These are phyloP conservation scores for Amaranthus tricolor DNA, from an alignment of 179 eudicot genomes.

Conservation along the genomic window DNA sequence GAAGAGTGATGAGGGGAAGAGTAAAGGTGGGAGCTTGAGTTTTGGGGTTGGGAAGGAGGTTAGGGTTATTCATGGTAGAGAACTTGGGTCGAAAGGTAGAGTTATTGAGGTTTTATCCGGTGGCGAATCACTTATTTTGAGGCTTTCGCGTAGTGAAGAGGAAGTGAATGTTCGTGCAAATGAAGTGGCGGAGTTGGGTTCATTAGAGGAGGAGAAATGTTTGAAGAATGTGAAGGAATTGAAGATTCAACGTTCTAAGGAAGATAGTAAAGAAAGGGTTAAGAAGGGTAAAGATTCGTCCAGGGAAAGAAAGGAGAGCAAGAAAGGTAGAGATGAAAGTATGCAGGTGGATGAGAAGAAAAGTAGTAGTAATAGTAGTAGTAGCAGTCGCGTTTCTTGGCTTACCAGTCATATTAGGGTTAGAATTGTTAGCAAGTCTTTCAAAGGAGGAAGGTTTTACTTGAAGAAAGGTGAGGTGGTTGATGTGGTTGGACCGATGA, in stretches of 20 bases:
- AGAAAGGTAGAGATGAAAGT: conserved; percentile 37
- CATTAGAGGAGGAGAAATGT: conserved; percentile 65
- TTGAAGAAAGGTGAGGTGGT: conserved; percentile 77
- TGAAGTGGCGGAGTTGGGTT: conserved; percentile 67
- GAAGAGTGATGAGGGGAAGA: conserved; percentile 24
- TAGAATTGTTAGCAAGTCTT: conserved; percentile 59
- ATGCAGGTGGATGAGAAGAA: conserved; percentile 33
- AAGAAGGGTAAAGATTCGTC: conserved; percentile 25
- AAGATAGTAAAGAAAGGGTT: conserved; percentile 15
- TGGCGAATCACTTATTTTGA: conserved; percentile 46
- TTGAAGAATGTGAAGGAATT: conserved; percentile 62
- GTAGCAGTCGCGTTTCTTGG: conserved; percentile 46
- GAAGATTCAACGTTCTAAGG: conserved; percentile 33
- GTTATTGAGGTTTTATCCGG: conserved; percentile 38
- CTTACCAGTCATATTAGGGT: conserved; percentile 80
- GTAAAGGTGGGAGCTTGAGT: neutral
- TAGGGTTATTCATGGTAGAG: conserved; percentile 55
- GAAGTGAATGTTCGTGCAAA: conserved; percentile 40
- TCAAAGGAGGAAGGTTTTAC: conserved; percentile 72
- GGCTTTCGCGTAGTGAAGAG: conserved; percentile 39
- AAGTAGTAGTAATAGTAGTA: conserved; percentile 17
- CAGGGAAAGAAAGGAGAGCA: conserved; percentile 39
- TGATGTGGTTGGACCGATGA: conserved; percentile 81
- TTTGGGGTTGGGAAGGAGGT: conserved; percentile 44
- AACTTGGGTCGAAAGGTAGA: conserved; percentile 56